These are phyloP conservation scores for Bjerkandera adusta DNA, from an alignment of 1,284 basidiomycete genomes.

Conservation along the genomic window DNA sequence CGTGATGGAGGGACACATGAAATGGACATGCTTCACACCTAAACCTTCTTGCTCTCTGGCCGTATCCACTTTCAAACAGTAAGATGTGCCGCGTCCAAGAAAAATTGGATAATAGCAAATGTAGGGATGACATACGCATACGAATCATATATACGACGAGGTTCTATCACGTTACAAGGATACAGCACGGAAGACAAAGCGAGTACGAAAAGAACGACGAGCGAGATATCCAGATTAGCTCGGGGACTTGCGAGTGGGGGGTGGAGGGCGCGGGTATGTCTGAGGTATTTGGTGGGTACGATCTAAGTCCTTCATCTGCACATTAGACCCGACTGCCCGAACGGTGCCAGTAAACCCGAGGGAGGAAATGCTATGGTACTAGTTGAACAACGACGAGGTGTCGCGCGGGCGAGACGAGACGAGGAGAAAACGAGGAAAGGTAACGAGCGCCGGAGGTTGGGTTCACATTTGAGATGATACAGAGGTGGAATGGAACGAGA, in stretches of 20 bases:
- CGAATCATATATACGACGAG: slow-evolving; percentile 6
- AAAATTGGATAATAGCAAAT: no score
- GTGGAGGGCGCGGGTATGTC: neutral
- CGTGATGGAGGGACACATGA: no score
- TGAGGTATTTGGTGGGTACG: neutral
- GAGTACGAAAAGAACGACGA: slow-evolving; percentile 7
- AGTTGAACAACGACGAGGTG: slow-evolving; percentile 8
- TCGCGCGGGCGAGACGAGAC: no score
- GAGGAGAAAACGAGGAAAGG: neutral
- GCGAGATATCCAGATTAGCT: slow-evolving; percentile 1
- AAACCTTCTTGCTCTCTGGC: no score
- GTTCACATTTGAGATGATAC: neutral
- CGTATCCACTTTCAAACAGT: no score
- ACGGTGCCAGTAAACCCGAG: neutral
- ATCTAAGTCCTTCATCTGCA: neutral
- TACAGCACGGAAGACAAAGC: slow-evolving; percentile 11
- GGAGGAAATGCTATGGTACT: slow-evolving; percentile 2
- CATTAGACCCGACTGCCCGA: slow-evolving; percentile 2
- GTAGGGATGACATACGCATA: slow-evolving; percentile 4
- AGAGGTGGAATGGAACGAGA: slow-evolving; percentile 1
- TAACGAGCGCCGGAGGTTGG: neutral
- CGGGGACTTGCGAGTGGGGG: no score
- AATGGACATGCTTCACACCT: no score
- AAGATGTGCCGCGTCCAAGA: no score
- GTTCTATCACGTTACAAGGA: slow-evolving; percentile 9